A percentile compares a stretch with the other conserved stretches of the same genome.
Evolutionary conservation across 768 basidiomycete species (phyloP).

Genomic region (Hypholoma sublateritium): DNA sequence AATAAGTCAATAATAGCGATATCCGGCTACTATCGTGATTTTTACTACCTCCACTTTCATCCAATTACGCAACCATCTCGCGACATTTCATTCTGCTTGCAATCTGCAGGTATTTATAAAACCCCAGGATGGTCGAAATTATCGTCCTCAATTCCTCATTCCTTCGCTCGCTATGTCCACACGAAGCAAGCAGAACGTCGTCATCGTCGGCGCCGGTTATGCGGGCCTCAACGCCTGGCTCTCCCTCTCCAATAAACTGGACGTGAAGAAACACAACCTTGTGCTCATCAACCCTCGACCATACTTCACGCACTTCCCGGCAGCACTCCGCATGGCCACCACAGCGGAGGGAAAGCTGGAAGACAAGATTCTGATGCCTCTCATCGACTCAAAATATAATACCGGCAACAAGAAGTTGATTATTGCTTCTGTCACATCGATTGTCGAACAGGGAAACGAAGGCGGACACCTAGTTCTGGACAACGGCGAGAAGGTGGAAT

Average conservation of each 20-base stretch:
- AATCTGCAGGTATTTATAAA: no score
- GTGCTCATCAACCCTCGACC: slow-evolving; percentile 54
- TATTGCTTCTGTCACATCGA: slow-evolving; percentile 34
- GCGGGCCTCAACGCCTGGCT: slow-evolving; percentile 42
- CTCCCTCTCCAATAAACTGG: slow-evolving; percentile 48
- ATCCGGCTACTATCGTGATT: no score
- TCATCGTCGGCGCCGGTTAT: slow-evolving; percentile 46
- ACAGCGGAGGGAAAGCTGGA: slow-evolving; percentile 42
- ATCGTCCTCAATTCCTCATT: no score
- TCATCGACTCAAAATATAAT: slow-evolving; percentile 43
- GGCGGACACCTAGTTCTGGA: slow-evolving; percentile 44
- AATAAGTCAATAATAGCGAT: no score
- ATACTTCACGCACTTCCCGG: slow-evolving; percentile 48
- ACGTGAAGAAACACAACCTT: slow-evolving; percentile 46
- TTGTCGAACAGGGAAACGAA: slow-evolving; percentile 21
- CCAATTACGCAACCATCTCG: no score
- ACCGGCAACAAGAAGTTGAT: slow-evolving; percentile 48
- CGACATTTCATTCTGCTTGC: no score
- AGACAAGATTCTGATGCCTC: slow-evolving; percentile 48
- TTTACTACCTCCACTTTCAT: no score
- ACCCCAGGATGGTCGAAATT: no score
- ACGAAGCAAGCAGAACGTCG: slow-evolving; percentile 17
- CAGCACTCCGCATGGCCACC: slow-evolving; percentile 52
- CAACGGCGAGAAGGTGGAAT: slow-evolving; percentile 48
- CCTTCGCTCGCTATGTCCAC: slow-evolving; percentile 13